These are phyloP conservation scores for Fusarium pininemorale DNA, from an alignment of 2,329 filamentous ascomycete genomes.

Conservation along the genomic window DNA sequence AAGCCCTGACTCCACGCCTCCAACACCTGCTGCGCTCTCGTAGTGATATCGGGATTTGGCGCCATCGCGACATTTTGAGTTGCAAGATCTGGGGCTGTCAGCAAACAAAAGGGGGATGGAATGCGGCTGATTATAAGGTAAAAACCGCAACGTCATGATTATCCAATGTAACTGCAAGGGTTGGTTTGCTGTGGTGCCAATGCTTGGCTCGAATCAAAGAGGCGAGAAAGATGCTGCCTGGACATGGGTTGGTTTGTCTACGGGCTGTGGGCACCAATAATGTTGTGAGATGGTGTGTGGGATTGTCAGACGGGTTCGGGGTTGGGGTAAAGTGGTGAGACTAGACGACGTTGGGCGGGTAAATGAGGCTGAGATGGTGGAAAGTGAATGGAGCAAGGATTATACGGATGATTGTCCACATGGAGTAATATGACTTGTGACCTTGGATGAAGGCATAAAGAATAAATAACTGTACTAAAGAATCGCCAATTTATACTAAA, in stretches of 20 bases:
- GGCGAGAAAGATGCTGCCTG: slow-evolving; percentile 24
- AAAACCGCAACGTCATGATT: slow-evolving; percentile 11
- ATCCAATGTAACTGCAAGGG: neutral
- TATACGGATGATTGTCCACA: neutral
- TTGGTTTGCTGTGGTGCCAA: neutral
- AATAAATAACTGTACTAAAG: neutral
- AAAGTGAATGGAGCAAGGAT: neutral
- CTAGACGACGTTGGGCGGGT: neutral
- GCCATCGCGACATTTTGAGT: slow-evolving; percentile 7
- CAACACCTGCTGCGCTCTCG: slow-evolving; percentile 18
- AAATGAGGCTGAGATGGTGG: neutral
- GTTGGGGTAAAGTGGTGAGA: neutral
- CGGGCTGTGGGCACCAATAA: slow-evolving; percentile 9
- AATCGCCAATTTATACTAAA: rapidly evolving
- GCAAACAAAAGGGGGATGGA: neutral
- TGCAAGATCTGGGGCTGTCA: neutral
- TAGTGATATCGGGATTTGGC: slow-evolving; percentile 14
- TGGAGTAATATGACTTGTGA: neutral
- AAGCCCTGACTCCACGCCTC: slow-evolving; percentile 27
- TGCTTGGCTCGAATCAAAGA: slow-evolving; percentile 23
- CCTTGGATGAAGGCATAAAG: neutral
- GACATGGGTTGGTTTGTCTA: neutral
- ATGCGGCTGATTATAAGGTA: neutral
- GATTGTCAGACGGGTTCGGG: neutral
- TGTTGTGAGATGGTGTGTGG: neutral